phyloP scores from a whole-genome alignment of 129 eudicot genomes.

The Flaveria ramosissima region DNA sequence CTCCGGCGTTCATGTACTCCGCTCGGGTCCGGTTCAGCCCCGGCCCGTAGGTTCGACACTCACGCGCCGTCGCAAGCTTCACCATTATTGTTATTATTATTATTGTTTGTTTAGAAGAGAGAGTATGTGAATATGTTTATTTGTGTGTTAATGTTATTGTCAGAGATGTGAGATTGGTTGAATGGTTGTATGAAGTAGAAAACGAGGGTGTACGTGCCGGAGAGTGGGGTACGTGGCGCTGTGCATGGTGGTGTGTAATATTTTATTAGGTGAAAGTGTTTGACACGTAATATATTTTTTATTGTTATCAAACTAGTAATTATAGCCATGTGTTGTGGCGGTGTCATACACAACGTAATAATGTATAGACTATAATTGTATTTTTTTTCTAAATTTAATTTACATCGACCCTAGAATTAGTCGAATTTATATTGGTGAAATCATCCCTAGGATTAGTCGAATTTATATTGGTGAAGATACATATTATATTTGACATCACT shows the following conservation, averaged over 20 bases:
- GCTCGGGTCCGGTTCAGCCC: conserved; percentile 53
- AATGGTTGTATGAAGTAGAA: background rate
- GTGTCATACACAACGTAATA: too few species aligned
- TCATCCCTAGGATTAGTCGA: too few species aligned
- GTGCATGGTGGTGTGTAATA: conserved; percentile 42
- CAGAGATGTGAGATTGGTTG: background rate
- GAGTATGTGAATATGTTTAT: conserved; percentile 6
- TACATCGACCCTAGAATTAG: too few species aligned
- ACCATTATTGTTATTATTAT: conserved; percentile 45
- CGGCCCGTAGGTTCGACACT: conserved; percentile 77
- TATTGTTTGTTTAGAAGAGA: background rate
- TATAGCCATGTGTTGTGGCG: too few species aligned
- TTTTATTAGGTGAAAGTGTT: background rate
- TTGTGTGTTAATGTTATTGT: background rate
- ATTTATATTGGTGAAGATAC: too few species aligned
- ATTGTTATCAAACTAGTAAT: too few species aligned
- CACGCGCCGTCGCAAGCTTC: conserved; percentile 90
- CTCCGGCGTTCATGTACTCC: conserved; percentile 89
- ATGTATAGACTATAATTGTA: too few species aligned
- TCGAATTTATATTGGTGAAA: too few species aligned
- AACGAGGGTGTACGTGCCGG: conserved; percentile 5
- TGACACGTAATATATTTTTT: conserved; percentile 13
- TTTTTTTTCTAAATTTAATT: too few species aligned
- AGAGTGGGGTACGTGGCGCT: conserved; percentile 48
- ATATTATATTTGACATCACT: too few species aligned